phyloP scores from a whole-genome alignment of 208 protist species.

The Crithidia acanthocephali region DNA sequence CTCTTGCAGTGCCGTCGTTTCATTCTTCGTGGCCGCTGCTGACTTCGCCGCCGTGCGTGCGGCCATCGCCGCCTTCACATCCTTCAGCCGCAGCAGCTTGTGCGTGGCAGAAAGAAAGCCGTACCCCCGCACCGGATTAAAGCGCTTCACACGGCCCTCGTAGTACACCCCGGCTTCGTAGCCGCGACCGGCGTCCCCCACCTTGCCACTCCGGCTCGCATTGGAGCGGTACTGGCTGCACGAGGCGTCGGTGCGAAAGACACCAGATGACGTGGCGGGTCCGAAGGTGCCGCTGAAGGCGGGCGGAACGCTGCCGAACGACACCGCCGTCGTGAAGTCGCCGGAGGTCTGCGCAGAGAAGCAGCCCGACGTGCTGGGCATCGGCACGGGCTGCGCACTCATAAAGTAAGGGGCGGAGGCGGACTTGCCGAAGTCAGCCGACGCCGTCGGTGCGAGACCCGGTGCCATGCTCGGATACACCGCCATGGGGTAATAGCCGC shows the following conservation, averaged over 20 bases:
- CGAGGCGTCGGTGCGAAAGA: background rate
- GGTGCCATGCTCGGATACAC: background rate
- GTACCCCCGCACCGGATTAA: conserved; percentile 67
- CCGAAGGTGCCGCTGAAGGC: conserved; percentile 3
- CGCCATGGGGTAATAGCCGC: conserved; percentile 7
- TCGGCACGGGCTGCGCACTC: background rate
- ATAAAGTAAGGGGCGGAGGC: background rate
- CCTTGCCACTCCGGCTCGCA: conserved; percentile 1
- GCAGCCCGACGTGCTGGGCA: too few species aligned
- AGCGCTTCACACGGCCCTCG: conserved; percentile 73
- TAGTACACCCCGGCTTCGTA: conserved; percentile 63
- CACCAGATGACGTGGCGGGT: background rate
- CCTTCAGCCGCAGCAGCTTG: conserved; percentile 31
- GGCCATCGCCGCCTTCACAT: background rate
- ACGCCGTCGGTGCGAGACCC: background rate
- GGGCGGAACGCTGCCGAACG: background rate
- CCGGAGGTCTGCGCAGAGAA: background rate
- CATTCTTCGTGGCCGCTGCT: background rate
- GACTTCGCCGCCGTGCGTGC: conserved; percentile 1
- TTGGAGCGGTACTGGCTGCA: background rate
- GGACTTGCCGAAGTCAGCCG: background rate
- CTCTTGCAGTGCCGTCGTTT: background rate
- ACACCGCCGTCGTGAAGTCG: background rate
- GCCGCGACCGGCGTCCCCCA: conserved; percentile 32
- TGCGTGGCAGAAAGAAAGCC: conserved; percentile 61